Evolutionary conservation across 2,329 filamentous ascomycete species (phyloP), one percentile per base, ranked within the genome.

Genomic region (Ampelomyces quisqualis): DNA sequence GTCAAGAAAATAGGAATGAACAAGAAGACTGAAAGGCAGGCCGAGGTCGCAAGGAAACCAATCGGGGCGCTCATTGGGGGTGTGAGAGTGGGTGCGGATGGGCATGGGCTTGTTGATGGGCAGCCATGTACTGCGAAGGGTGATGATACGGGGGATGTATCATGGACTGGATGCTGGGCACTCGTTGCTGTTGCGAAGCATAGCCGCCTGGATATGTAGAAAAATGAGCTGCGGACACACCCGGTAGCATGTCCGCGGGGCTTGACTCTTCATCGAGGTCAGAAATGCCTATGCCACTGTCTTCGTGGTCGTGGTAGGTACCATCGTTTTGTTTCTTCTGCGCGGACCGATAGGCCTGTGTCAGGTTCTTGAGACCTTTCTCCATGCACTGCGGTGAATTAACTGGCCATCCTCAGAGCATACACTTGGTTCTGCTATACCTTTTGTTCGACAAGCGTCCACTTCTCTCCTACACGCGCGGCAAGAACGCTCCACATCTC

Each of bases 401-500:
- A 62, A n/a, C n/a, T n/a, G n/a, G n/a, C n/a, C n/a, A n/a, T n/a
- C n/a, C n/a, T n/a, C n/a, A n/a, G n/a, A n/a, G n/a, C n/a, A n/a
- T n/a, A n/a, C n/a, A n/a, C n/a, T n/a, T n/a, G n/a, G n/a, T n/a
- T 30, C 13, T 13, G 5, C 47, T 47, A 18, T 55, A 87, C 89
- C 84, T 93, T 78, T 80, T 87, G 77, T 61, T 95, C 88, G n/a
- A 90, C 86, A 3, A 85, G 80, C 40, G 70, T 64, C 78, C 78
- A 81, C 40, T 75, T 75, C 60, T 80, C 78, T 5, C 74, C 75
- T 15, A 79, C 61, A 21, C 72, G 67, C n/a, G 79, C 75, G 2
- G 87, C 88, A 17, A 95, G 77, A 3, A 81, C 75, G 40, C 78
- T 78, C 89, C 89, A 95, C 62, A 94, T 90, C 67, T 90, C 84